phyloP scores from a whole-genome alignment of 805 yeast genomes.

The Wickerhamomyces tratensis region DNA sequence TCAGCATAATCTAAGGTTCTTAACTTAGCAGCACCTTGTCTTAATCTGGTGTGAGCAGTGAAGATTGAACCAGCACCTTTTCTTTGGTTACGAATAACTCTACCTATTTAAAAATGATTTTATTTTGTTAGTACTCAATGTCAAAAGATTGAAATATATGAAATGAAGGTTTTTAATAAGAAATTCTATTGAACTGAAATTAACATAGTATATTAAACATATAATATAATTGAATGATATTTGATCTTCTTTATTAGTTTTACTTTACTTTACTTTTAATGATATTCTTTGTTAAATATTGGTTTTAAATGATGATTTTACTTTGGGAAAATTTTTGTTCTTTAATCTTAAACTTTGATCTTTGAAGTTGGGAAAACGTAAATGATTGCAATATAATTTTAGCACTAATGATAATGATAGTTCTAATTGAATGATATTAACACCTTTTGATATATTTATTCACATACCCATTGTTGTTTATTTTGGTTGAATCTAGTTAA shows the following conservation, averaged over 20 bases:
- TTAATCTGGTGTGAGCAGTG: constrained; percentile 99
- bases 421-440: background rate
- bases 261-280: background rate
- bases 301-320: background rate
- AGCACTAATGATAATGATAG: no score
- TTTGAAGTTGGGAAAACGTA: background rate
- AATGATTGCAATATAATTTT: no score
- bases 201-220: no score
- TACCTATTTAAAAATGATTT: constrained; percentile 43
- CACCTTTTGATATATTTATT: background rate
- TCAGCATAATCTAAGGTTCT: constrained; percentile 99
- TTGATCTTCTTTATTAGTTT: background rate
- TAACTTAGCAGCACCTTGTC: constrained; percentile 99
- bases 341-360: background rate
- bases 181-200: background rate
- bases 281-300: background rate
- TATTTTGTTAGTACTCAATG: constrained; percentile 1
- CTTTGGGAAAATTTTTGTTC: background rate
- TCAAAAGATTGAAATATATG: no score
- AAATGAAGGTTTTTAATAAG: constrained; percentile 2
- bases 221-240: no score
- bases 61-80: constrained; percentile 99
- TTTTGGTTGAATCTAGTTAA: constrained; percentile 10
- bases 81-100: constrained; percentile 99
- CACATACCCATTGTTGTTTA: constrained; percentile 22